Conservation (phyloP, 2,329 filamentous ascomycete species). For the Falciphora oryzae region DNA sequence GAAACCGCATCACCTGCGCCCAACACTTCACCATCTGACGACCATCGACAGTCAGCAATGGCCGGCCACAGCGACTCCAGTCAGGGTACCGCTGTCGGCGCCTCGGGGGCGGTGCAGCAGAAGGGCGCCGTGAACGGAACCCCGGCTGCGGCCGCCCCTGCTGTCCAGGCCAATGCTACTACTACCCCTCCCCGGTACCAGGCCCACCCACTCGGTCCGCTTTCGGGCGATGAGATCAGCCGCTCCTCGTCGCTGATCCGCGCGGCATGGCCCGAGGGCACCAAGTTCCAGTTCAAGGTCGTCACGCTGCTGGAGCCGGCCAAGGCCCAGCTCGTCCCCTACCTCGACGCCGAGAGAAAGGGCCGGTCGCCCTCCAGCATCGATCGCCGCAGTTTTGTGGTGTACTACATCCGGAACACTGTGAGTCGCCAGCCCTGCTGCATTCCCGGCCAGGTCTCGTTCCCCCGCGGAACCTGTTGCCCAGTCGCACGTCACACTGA, state of each 20-base stretch:
- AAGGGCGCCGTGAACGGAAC: too few relatives aligned
- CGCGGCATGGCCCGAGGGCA: constrained; percentile 47
- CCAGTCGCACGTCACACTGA: too few relatives aligned
- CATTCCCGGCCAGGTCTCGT: neutral
- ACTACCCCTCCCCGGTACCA: constrained; percentile 7
- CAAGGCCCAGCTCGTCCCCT: constrained; percentile 45
- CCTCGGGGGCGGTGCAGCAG: too few relatives aligned
- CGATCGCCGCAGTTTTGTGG: constrained; percentile 45
- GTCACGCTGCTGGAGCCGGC: constrained; percentile 54
- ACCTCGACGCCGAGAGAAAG: constrained; percentile 41
- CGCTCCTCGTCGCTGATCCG: constrained; percentile 43
- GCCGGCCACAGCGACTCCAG: neutral
- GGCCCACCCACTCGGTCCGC: constrained; percentile 52
- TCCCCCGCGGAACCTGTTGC: too few relatives aligned
- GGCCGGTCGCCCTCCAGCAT: constrained; percentile 34
- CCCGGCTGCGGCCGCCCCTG: neutral
- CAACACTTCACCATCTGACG: too few relatives aligned
- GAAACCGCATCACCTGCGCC: neutral
- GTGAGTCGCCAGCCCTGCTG: constrained; percentile 31
- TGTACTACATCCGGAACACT: constrained; percentile 55
- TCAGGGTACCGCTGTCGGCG: too few relatives aligned
- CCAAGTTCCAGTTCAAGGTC: constrained; percentile 55
- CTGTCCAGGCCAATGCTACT: neutral
- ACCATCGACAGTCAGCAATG: neutral
- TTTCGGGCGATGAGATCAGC: constrained; percentile 52